Evolutionary conservation across 2,329 filamentous ascomycete genomes (phyloP).

Genomic region (Teratosphaeria nubilosa): DNA sequence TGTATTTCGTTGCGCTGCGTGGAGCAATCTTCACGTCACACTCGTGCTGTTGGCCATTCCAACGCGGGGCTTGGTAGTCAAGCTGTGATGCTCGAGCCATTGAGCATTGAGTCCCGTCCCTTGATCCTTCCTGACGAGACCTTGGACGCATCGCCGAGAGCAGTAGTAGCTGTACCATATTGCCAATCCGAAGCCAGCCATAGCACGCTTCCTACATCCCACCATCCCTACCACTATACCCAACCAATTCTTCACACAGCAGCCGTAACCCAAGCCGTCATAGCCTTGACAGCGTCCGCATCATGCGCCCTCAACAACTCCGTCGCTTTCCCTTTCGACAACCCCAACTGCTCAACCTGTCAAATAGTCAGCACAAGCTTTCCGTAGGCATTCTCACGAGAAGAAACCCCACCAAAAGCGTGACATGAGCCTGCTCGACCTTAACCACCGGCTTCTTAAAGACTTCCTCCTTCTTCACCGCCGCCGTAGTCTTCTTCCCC

Average conservation of each 20-base stretch:
- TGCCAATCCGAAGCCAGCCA: background rate
- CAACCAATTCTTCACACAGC: constrained; percentile 4
- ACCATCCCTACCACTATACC: background rate
- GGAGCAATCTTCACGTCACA: background rate
- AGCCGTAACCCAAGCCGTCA: constrained; percentile 47
- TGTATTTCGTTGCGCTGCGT: background rate
- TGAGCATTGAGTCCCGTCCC: background rate
- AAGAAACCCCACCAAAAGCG: constrained; percentile 48
- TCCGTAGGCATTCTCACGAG: too few relatives aligned
- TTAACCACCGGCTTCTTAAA: constrained; percentile 48
- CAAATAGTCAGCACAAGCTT: background rate
- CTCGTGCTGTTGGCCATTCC: background rate
- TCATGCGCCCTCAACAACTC: constrained; percentile 64
- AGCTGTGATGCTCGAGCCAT: background rate
- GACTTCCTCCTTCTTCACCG: constrained; percentile 19
- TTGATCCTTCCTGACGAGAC: background rate
- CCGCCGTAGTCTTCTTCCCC: constrained; percentile 33
- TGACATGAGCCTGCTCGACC: constrained; percentile 62
- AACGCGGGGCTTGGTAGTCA: background rate
- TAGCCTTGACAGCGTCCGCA: constrained; percentile 57
- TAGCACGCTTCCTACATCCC: background rate
- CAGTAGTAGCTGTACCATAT: background rate
- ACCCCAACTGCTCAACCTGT: constrained; percentile 60
- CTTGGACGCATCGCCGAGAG: background rate
- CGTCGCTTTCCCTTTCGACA: constrained; percentile 61